Evolutionary conservation across 2,329 filamentous ascomycete species (phyloP), one percentile per base, ranked within the genome.

Genomic region (Phialophora expanda): DNA sequence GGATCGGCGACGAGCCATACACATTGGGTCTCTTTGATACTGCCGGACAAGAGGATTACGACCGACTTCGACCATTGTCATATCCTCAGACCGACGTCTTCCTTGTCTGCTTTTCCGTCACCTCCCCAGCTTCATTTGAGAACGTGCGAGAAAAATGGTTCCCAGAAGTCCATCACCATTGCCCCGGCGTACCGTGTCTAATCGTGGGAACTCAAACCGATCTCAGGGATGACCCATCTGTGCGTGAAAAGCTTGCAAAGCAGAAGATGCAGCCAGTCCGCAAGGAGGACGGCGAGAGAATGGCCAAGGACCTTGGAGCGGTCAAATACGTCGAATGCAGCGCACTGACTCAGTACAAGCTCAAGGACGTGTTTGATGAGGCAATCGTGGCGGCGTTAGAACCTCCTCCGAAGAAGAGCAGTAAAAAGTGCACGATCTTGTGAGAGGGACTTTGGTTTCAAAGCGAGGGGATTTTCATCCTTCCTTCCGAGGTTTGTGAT

Each of bases 111-210:
- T 99, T 98, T 81, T 97, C 93, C 77, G 93, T 99, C 76, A 97
- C 93, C 64, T 97, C 94, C 54, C 95, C 94, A 48, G 93, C 95
- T 48, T 97, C 93, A 7, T 99, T 99, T 79, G 95, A 99, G 79
- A 99, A 99, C 90, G 95, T 98, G 59, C 89, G 93, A 75, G 94
- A 97, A 85, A 97, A 97, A 81, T 97, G 93, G 94, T 97, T 97
- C 75, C 95, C 95, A 54, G 95, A 99, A 81, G 95, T 99, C 51
- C 93, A 96, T 79, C 95, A 99, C 81, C 95, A 99, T 82, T 99
- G 95, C 78, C 95, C 95, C 20, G 95, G 95, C 70, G 95, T 99
- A 44, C 95, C 95, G 61, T 98, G 95, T 85, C 85, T 99, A 71
- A 97, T 99, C 72, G 95, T 99, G 68, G 95, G 95, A 74, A 99